A percentile compares a stretch with the other conserved stretches of the same genome.
Conservation (phyloP, 257 asterid genomes). For the Rehmannia glutinosa region DNA sequence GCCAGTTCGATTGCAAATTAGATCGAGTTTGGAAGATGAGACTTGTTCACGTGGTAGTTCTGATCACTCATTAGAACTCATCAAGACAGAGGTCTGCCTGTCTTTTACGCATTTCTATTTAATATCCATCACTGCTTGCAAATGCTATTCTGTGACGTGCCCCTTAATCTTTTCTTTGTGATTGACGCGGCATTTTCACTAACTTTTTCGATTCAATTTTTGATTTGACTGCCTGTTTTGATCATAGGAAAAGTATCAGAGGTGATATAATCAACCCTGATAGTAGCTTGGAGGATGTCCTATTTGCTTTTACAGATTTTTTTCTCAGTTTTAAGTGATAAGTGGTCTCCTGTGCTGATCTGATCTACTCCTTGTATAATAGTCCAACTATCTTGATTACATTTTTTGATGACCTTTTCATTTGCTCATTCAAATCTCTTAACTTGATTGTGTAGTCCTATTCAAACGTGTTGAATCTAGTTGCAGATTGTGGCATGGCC, state of each 20-base stretch:
- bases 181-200: not conserved
- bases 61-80: constrained; percentile 33
- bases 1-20: constrained; percentile 38
- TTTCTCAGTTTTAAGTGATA: not conserved
- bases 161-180: not conserved
- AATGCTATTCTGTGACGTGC: not conserved
- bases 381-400: not conserved
- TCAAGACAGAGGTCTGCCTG: constrained; percentile 38
- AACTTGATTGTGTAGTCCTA: no score
- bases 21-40: constrained; percentile 54
- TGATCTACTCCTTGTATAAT: not conserved
- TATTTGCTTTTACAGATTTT: not conserved
- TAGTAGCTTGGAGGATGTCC: not conserved
- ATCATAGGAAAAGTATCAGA: no score
- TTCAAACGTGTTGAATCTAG: not conserved
- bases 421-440: not conserved
- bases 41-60: constrained; percentile 35
- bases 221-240: not conserved
- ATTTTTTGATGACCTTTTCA: not conserved
- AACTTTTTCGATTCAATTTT: not conserved
- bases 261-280: not conserved
- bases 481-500: not conserved
- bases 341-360: not conserved
- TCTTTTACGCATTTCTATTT: not conserved
- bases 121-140: not conserved